Conservation (phyloP, 495 filamentous ascomycete genomes). For the Glarea lozoyensis region DNA sequence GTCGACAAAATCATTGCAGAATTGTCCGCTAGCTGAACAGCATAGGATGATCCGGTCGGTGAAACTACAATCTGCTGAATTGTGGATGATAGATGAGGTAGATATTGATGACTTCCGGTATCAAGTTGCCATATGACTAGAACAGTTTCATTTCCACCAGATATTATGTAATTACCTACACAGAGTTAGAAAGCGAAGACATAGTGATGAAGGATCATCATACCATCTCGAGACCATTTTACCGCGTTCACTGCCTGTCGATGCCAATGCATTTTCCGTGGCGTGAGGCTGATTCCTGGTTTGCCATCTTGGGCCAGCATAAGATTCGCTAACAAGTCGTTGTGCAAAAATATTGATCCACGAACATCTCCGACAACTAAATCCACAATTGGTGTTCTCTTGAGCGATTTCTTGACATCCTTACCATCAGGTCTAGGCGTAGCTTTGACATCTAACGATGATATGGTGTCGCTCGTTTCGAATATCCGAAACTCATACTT, state of each 20-base stretch:
- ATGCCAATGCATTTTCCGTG: slow-evolving; percentile 78
- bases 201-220: slow-evolving; percentile 16
- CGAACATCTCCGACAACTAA: slow-evolving; percentile 64
- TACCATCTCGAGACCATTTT: slow-evolving; percentile 89
- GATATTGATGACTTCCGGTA: slow-evolving; percentile 64
- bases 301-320: slow-evolving; percentile 7
- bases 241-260: slow-evolving; percentile 67
- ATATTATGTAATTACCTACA: slow-evolving; percentile 89
- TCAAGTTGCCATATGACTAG: slow-evolving; percentile 94
- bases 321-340: slow-evolving; percentile 57
- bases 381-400: slow-evolving; percentile 41
- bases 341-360: slow-evolving; percentile 71
- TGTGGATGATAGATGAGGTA: slow-evolving; percentile 79
- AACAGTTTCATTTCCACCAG: slow-evolving; percentile 83
- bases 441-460: slow-evolving; percentile 47
- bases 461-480: slow-evolving; percentile 43
- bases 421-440: slow-evolving; percentile 14
- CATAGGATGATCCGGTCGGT: slow-evolving; percentile 67
- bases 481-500: slow-evolving; percentile 40
- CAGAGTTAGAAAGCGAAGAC: slow-evolving; percentile 1
- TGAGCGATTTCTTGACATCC: slow-evolving; percentile 23
- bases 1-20: slow-evolving; percentile 82
- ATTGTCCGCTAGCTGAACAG: slow-evolving; percentile 80
- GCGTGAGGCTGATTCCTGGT: slow-evolving; percentile 14
- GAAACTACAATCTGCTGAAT: slow-evolving; percentile 82